Conservation (phyloP, 305 asterid genomes). For the Salvia sclarea region DNA sequence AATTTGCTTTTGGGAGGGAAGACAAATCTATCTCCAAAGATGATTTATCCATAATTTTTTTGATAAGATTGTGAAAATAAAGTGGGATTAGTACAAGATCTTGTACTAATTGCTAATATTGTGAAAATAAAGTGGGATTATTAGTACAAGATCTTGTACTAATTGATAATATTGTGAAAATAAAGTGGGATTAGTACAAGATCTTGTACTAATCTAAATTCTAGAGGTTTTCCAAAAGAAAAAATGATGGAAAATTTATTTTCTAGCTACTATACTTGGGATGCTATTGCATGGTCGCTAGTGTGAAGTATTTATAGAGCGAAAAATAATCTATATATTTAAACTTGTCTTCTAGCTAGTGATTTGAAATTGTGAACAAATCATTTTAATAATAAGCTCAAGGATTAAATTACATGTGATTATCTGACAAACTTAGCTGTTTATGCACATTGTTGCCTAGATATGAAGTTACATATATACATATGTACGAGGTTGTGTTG, state of each 20-base stretch:
- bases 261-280: not conserved
- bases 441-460: conserved; percentile 30
- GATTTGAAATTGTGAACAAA: conserved; percentile 1
- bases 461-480: conserved; percentile 18
- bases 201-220: too few relatives aligned
- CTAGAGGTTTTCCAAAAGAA: not conserved
- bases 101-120: too few relatives aligned
- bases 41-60: conserved; percentile 19
- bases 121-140: too few relatives aligned
- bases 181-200: not conserved
- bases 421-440: conserved; percentile 17
- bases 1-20: conserved; percentile 27
- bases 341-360: not conserved
- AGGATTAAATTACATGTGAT: conserved; percentile 20
- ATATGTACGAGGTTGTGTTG: not conserved
- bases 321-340: not conserved
- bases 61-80: too few relatives aligned
- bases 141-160: too few relatives aligned
- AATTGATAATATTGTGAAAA: too few relatives aligned
- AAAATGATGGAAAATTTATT: not conserved
- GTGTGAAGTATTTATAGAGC: conserved; percentile 7
- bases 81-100: not conserved
- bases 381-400: not conserved
- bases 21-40: conserved; percentile 19
- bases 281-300: not conserved